phyloP scores from a whole-genome alignment of 1,284 basidiomycete genomes.

The Singerocomus inundabilis region DNA sequence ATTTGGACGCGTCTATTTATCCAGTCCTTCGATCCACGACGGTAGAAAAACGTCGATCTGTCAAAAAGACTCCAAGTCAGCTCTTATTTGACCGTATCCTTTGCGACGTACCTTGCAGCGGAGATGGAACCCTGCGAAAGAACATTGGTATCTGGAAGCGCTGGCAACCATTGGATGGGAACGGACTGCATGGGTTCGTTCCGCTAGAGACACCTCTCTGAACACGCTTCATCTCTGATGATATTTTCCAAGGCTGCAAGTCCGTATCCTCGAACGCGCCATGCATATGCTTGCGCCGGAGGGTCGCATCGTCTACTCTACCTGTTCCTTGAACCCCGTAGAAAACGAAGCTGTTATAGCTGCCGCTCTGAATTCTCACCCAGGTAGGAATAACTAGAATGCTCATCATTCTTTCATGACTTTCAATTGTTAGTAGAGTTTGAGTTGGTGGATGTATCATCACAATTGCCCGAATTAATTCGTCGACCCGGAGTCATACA shows the following conservation, averaged over 20 bases:
- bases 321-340: constrained; percentile 95
- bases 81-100: constrained; percentile 92
- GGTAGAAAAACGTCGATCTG: constrained; percentile 17
- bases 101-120: constrained; percentile 97
- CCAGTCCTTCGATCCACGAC: constrained; percentile 58
- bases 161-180: constrained; percentile 88
- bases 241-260: constrained; percentile 64
- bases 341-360: constrained; percentile 98
- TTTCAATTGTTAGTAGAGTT: constrained; percentile 51
- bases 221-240: neutral
- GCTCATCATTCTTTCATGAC: neutral
- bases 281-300: constrained; percentile 87
- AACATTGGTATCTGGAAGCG: constrained; percentile 95
- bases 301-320: constrained; percentile 96
- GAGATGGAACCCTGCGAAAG: constrained; percentile 95
- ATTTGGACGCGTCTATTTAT: constrained; percentile 91
- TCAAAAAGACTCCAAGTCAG: constrained; percentile 35
- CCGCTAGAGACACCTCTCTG: neutral
- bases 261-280: constrained; percentile 88
- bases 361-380: constrained; percentile 71
- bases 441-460: constrained; percentile 78
- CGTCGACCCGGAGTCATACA: constrained; percentile 71
- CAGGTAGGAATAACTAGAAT: constrained; percentile 43
- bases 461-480: constrained; percentile 67
- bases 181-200: constrained; percentile 82